Evolutionary conservation across 2,329 filamentous ascomycete species (phyloP), one percentile per base, ranked within the genome.

Genomic region (Colletotrichum higginsianum): DNA sequence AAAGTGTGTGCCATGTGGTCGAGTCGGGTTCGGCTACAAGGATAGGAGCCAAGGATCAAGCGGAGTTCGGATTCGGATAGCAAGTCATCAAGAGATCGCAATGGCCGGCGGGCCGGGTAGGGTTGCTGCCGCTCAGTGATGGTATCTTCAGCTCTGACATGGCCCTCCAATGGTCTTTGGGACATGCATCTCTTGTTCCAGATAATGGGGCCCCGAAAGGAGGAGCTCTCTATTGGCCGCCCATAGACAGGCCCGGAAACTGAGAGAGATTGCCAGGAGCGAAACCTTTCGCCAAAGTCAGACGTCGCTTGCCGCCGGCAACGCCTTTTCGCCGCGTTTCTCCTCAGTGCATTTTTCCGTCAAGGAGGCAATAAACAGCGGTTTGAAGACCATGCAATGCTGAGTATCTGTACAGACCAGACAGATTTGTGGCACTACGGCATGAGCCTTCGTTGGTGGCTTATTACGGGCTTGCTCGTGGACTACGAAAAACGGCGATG

Each of bases 81-180:
- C 42, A 61, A 50, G 40, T 40, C 44, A 44, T 67, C 30, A 15
- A 61, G n/a, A 55, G 53, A 40, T 55, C 30, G 46, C 58, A 49
- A 58, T 61, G 58, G 65, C 52, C 53, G 46, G 46, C 52, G 62
- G 58, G 26, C 52, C 46, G 47, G 40, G n/a, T 15, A 61, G 35
- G 53, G 53, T 44, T 68, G 21, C 21, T 18, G 58, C 53, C 38
- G 23, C 8, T 46, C 35, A 30, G 50, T 53, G 26, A 61, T 40
- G 26, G 46, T 44, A 23, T 30, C 12, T 63, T 63, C 46, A 68
- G 65, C 68, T 63, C 52, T 61, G 53, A 40, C 58, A 63, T 40
- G 65, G 66, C 65, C 18, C 11, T 15, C 65, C 65, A 60, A 53
- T 55, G 26, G 53, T 26, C 4, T n/a, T 46, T 38, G n/a, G n/a